Evolutionary conservation across 352 stramenopile species (phyloP), one percentile per base, ranked within the genome.

Genomic region (Phytophthora rubi): DNA sequence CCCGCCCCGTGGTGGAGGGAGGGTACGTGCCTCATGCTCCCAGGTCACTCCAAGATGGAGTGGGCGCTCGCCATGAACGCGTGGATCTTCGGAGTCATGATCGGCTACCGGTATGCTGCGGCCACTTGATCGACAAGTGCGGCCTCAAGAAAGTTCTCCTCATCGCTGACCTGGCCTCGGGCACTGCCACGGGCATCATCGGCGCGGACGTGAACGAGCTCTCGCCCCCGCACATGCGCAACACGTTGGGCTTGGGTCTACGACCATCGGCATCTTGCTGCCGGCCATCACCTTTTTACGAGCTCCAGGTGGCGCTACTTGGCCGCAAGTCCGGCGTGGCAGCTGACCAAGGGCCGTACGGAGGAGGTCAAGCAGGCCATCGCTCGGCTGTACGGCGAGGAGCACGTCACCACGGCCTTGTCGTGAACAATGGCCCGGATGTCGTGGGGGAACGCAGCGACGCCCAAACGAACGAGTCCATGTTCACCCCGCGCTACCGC

Each of bases 171-270:
- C 30, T 85, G 5, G 73, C 84, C 39, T 70, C 85, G 12, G 48
- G 73, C 9, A 73, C 78, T 21, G 76, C 70, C n/a, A 77, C 74
- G 23, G 75, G 73, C 35, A 84, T 79, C 26, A 81, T 81, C 16
- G 76, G 55, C 26, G 68, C 35, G 5, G 80, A 76, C 56, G 54
- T 70, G 6, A 70, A 70, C 52, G 67, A 70, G 39, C 53, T 73
- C 35, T 73, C 66, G 9, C 66, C 66, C 2, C 66, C 66, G 33
- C 59, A 69, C 61, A 67, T 75, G 61, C 79, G 79, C 53, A 82
- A 77, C 65, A 69, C 59, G n/a, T 62, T 85, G 15, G 75, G 75
- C 28, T 47, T 73, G 28, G 72, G 77, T 4, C 69, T 87, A 90
- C 55, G 10, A 71, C 64, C 6, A 66, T 71, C 45, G 64, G 64